phyloP scores from a whole-genome alignment of 805 yeast species.

The Cyberlindnera galapagoensis region DNA sequence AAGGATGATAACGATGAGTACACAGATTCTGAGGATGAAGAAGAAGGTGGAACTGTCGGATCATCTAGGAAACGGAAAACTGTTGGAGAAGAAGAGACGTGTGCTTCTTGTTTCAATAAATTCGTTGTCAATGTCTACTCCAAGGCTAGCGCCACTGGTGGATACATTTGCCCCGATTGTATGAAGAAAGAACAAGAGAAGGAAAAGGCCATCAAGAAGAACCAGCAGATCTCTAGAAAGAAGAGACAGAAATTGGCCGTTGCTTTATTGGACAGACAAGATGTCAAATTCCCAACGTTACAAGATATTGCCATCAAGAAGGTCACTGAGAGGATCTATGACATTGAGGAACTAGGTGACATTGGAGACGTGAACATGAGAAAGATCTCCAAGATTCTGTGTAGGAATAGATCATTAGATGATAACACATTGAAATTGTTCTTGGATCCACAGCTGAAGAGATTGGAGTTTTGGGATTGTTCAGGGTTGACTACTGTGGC shows the following conservation, averaged over 20 bases:
- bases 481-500: slow-evolving; percentile 66
- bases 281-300: slow-evolving; percentile 56
- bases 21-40: slow-evolving; percentile 29
- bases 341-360: slow-evolving; percentile 80
- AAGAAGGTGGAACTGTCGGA: slow-evolving; percentile 27
- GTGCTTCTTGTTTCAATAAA: slow-evolving; percentile 54
- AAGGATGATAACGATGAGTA: slow-evolving; percentile 29
- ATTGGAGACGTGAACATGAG: slow-evolving; percentile 68
- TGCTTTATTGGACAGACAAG: slow-evolving; percentile 70
- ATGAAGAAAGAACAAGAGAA: slow-evolving; percentile 37
- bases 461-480: slow-evolving; percentile 87
- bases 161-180: slow-evolving; percentile 63
- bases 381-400: slow-evolving; percentile 68
- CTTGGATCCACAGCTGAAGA: slow-evolving; percentile 48
- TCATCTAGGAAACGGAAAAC: slow-evolving; percentile 16
- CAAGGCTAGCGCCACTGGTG: slow-evolving; percentile 43
- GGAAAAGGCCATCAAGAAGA: slow-evolving; percentile 38
- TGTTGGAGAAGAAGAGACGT: slow-evolving; percentile 49
- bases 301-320: slow-evolving; percentile 76
- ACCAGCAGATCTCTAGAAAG: slow-evolving; percentile 61
- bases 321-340: slow-evolving; percentile 60
- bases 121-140: slow-evolving; percentile 67
- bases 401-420: slow-evolving; percentile 75
- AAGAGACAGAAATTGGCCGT: slow-evolving; percentile 75
- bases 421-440: slow-evolving; percentile 70